These are phyloP conservation scores for Coffea eugenioides DNA, from an alignment of 257 asterid genomes.

Conservation along the genomic window DNA sequence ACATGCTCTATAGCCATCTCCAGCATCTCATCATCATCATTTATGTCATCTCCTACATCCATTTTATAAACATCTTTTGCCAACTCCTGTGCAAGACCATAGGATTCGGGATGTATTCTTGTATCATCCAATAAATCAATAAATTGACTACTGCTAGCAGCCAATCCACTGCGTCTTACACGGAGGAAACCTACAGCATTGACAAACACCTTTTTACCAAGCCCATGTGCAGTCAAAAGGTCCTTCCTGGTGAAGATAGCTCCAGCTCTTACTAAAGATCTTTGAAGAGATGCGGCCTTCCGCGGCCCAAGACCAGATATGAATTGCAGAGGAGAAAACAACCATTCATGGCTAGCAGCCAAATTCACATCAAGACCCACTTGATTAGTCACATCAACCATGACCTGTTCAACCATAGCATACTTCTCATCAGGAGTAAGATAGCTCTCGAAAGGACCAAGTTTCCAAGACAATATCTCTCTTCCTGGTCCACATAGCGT, in stretches of 20 bases:
- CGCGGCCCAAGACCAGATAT: constrained; percentile 95
- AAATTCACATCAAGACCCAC: constrained; percentile 78
- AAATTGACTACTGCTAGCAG: constrained; percentile 79
- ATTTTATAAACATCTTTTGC: constrained; percentile 87
- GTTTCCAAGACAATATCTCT: constrained; percentile 97
- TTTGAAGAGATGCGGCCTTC: constrained; percentile 87
- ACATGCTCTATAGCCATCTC: constrained; percentile 97
- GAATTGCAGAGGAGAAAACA: constrained; percentile 90
- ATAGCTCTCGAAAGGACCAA: constrained; percentile 72
- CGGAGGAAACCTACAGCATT: constrained; percentile 95
- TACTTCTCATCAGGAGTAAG: constrained; percentile 96
- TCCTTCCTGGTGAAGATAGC: constrained; percentile 87
- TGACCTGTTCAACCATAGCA: constrained; percentile 78
- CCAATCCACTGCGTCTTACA: constrained; percentile 81
- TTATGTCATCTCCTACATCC: constrained; percentile 68
- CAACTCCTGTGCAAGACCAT: constrained; percentile 78
- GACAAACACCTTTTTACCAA: constrained; percentile 83
- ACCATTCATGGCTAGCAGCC: constrained; percentile 77
- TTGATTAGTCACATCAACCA: constrained; percentile 93
- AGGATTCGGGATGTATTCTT: constrained; percentile 93
- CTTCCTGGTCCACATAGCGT: constrained; percentile 90
- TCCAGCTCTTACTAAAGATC: constrained; percentile 80
- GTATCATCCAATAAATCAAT: constrained; percentile 92
- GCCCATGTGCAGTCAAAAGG: constrained; percentile 73
- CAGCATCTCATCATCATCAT: constrained; percentile 82